Evolutionary conservation across 2,329 filamentous ascomycete genomes (phyloP), one percentile per base, ranked within the genome.

Genomic region (Mollisiaceae sp.): DNA sequence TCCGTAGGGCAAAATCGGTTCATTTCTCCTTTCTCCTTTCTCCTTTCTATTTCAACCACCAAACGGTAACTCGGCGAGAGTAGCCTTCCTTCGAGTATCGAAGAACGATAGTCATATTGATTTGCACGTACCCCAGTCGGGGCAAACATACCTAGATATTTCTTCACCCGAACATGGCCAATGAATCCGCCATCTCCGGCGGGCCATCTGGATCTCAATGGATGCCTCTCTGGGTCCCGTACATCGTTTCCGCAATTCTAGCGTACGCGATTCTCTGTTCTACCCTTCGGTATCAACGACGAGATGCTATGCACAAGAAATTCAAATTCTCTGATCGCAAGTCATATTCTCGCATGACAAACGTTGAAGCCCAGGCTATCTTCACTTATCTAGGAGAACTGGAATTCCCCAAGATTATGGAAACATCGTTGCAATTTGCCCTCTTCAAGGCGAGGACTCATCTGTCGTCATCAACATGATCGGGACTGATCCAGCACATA

Each of bases 391-490:
- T 86, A 2, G 74, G 77, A 2, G 76, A 82, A 59, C 76, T 83
- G 3, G 86, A 89, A 69, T 89, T 89, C 67, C 86, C 86, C 0
- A 81, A 79, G 57, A 79, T 82, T 0, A 82, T 78, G 61, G 73
- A 79, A 14, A 85, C 82, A 59, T 57, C 55, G 8, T 18, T 57
- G 4, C 55, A 57, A 27, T 65, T 65, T n/a, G 63, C 63, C 12
- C 24, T 89, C 6, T 87, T 89, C 73, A 83, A 82, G 76, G 83
- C 83, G 65, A 41, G 75, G 64, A 35, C 64, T 55, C 63, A n/a
- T 65, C 57, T 45, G 38, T 56, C 2, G 18, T 50, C 39, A 20
- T 47, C 35, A 24, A 35, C 52, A 24, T 57, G 35, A 18, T 38
- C 27, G 15, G 45, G 56, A 39, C 56, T 66, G 20, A 62, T 55